Percentiles rank a stretch among this genome's conserved stretches.
These are phyloP conservation scores for Cryptococcus sp. DNA, from an alignment of 1,284 basidiomycete genomes.

Conservation along the genomic window DNA sequence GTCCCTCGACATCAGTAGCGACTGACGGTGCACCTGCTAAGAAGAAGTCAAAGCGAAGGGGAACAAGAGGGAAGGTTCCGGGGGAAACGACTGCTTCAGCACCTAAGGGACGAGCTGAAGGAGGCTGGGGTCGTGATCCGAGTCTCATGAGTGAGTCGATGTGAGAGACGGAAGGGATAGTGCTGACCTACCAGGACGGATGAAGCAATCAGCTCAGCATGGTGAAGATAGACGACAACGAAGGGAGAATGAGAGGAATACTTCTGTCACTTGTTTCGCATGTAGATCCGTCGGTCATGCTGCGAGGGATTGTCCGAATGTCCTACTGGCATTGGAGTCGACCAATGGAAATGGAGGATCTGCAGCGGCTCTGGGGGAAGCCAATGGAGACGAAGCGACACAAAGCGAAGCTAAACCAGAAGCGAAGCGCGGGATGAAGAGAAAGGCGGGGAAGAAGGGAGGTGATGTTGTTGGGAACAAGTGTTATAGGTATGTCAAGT, in stretches of 20 bases:
- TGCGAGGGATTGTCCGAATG: slow-evolving; percentile 74
- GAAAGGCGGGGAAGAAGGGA: slow-evolving; percentile 36
- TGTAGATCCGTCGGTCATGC: slow-evolving; percentile 81
- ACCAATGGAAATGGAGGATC: slow-evolving; percentile 21
- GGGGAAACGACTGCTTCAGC: neutral
- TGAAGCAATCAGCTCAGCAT: slow-evolving; percentile 20
- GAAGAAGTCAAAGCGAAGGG: slow-evolving; percentile 16
- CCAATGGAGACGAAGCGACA: slow-evolving; percentile 7
- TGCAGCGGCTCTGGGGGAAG: slow-evolving; percentile 24
- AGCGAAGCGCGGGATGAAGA: slow-evolving; percentile 35
- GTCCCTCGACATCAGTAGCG: slow-evolving; percentile 10
- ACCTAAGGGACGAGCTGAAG: neutral
- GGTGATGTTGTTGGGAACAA: slow-evolving; percentile 57
- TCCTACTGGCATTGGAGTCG: slow-evolving; percentile 30
- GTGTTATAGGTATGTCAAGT: slow-evolving; percentile 68
- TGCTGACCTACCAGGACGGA: slow-evolving; percentile 17
- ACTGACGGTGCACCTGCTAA: slow-evolving; percentile 2
- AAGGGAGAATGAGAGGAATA: slow-evolving; percentile 60
- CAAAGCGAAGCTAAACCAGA: slow-evolving; percentile 20
- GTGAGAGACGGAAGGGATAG: neutral
- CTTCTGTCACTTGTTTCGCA: slow-evolving; percentile 73
- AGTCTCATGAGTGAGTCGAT: slow-evolving; percentile 39
- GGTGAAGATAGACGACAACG: slow-evolving; percentile 64
- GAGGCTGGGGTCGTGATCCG: slow-evolving; percentile 39
- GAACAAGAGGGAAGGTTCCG: slow-evolving; percentile 4